Evolutionary conservation across 2,329 filamentous ascomycete species (phyloP).

Genomic region (Cadophora malorum): DNA sequence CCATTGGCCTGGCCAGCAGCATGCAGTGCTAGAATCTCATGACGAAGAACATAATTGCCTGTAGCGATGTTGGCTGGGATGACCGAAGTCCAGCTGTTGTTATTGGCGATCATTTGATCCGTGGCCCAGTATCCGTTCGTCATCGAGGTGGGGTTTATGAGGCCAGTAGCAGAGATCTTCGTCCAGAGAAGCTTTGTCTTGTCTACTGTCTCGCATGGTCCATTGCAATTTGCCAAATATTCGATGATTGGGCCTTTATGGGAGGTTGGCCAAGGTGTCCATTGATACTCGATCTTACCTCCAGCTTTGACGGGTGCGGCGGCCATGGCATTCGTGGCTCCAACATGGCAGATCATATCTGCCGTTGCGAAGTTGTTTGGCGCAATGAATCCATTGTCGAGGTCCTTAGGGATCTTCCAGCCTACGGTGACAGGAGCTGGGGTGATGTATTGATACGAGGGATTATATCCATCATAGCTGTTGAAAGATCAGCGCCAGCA

Average conservation of each 20-base stretch:
- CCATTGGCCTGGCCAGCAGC: slow-evolving; percentile 48
- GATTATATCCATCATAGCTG: slow-evolving; percentile 47
- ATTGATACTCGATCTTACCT: slow-evolving; percentile 62
- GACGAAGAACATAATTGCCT: slow-evolving; percentile 60
- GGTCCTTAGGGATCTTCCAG: slow-evolving; percentile 57
- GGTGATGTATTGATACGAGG: slow-evolving; percentile 43
- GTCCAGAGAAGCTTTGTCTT: slow-evolving; percentile 51
- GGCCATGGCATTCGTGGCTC: slow-evolving; percentile 56
- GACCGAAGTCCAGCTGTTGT: slow-evolving; percentile 57
- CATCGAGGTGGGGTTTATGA: slow-evolving; percentile 42
- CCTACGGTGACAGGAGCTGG: slow-evolving; percentile 54
- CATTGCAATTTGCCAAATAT: slow-evolving; percentile 45
- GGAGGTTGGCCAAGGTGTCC: slow-evolving; percentile 68
- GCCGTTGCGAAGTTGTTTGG: slow-evolving; percentile 52
- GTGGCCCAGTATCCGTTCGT: slow-evolving; percentile 47
- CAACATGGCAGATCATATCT: slow-evolving; percentile 68
- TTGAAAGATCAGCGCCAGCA: slow-evolving; percentile 10
- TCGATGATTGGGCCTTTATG: slow-evolving; percentile 55
- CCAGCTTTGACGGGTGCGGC: slow-evolving; percentile 67
- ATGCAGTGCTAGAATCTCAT: slow-evolving; percentile 53
- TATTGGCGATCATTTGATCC: slow-evolving; percentile 57
- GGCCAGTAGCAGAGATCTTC: slow-evolving; percentile 50
- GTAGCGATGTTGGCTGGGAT: slow-evolving; percentile 51
- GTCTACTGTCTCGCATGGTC: slow-evolving; percentile 50
- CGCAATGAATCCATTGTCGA: slow-evolving; percentile 60